A percentile compares a stretch with the other conserved stretches of the same genome.
These are phyloP conservation scores for Diophrys appendiculata DNA, from an alignment of 73 alveolate genomes.

Conservation along the genomic window DNA sequence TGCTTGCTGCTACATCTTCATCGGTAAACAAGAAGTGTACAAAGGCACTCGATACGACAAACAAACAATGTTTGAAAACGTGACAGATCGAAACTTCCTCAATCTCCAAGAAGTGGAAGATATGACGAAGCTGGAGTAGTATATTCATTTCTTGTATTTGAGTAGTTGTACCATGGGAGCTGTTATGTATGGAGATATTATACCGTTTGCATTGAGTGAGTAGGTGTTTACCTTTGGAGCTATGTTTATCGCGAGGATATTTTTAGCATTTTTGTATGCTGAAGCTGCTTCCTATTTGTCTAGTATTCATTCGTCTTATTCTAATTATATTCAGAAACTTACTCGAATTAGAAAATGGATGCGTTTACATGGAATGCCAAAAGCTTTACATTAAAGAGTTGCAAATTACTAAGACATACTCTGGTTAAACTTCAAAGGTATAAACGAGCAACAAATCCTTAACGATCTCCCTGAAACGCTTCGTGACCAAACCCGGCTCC, in stretches of 20 bases:
- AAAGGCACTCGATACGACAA: constrained; percentile 38
- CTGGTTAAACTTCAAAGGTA: constrained; percentile 64
- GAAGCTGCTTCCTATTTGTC: constrained; percentile 51
- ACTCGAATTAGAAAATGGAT: constrained; percentile 32
- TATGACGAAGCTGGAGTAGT: constrained; percentile 22
- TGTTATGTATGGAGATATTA: constrained; percentile 57
- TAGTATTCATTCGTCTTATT: constrained; percentile 33
- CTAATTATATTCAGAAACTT: constrained; percentile 29
- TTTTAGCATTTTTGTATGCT: constrained; percentile 59
- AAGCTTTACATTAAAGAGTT: constrained; percentile 33
- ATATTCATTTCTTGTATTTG: constrained; percentile 44
- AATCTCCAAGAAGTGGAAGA: constrained; percentile 9
- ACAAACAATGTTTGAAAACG: constrained; percentile 14
- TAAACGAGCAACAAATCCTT: constrained; percentile 43
- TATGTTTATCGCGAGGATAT: constrained; percentile 46
- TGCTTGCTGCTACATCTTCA: constrained; percentile 45
- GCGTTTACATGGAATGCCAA: constrained; percentile 28
- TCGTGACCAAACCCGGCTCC: constrained; percentile 21
- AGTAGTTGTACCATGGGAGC: constrained; percentile 54
- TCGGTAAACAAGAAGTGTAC: constrained; percentile 33
- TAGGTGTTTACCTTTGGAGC: constrained; percentile 34
- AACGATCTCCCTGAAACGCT: constrained; percentile 55
- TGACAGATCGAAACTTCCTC: constrained; percentile 9
- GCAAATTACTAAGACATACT: constrained; percentile 27
- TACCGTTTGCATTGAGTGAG: constrained; percentile 59